Evolutionary conservation across 352 stramenopile genomes (phyloP), one percentile per base, ranked within the genome.

Genomic region (Phytophthora melonis): DNA sequence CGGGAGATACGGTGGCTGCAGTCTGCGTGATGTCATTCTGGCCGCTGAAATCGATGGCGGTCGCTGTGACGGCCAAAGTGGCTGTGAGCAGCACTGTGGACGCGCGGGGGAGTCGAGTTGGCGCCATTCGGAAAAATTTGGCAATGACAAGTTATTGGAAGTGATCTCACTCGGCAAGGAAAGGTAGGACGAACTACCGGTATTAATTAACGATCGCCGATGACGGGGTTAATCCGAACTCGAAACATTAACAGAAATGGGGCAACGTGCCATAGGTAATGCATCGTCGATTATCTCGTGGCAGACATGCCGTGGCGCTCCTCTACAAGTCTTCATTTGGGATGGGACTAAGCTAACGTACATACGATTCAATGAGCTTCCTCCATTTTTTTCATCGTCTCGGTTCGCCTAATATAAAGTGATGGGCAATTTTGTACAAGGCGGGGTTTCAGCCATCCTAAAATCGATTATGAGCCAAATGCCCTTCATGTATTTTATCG

Each of bases 11-110:
- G 0, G 66, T 72, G 5, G 23, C 66, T 58, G 66, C 66, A 19
- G 66, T 73, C 47, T 66, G 60, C 1, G 30, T 41, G 13, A 66
- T 49, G 18, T 66, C 60, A 52, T 69, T 74, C 39, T 70, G 41
- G n/a, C 55, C 61, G 47, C 47, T 25, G 27, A 71, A 75, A 4
- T 75, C 68, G 2, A 75, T 58, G 36, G 68, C 68, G 1, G 68
- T 63, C 45, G 62, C 62, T 1, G 55, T 63, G 1, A 49, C 62
- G 6, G 23, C 56, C 5, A 71, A 36, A 11, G 45, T 43, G 13
- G 56, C 62, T 3, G 62, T 52, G 8, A 71, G 7, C 23, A 75
- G 68, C 47, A 71, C 55, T 55, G 19, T 36, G 19, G 61, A 63
- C 14, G 54, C 14, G n/a, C 56, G 39, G 13, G 18, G 57, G 54